Percentiles rank a stretch among this genome's conserved stretches.
Evolutionary conservation across 202 grass and related monocot species (phyloP).

Genomic region (Setaria viridis): DNA sequence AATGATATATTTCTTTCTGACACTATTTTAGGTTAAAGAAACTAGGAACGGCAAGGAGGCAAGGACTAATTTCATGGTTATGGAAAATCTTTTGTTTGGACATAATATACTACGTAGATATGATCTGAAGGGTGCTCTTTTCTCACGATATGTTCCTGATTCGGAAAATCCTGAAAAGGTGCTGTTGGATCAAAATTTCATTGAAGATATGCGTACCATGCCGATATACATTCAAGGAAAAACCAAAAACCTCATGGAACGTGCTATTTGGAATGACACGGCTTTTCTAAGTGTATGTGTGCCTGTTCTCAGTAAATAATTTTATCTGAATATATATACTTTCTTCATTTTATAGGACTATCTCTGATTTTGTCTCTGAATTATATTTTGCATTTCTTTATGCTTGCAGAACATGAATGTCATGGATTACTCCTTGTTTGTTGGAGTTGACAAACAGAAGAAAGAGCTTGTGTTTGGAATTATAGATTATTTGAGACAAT

Average conservation of each 20-base stretch:
- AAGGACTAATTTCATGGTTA: conserved; percentile 85
- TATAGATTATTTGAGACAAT: conserved; percentile 89
- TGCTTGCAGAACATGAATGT: conserved; percentile 80
- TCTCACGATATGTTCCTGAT: conserved; percentile 72
- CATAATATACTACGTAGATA: conserved; percentile 74
- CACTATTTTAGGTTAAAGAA: conserved; percentile 70
- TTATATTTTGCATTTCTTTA: conserved; percentile 30
- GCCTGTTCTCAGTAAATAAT: conserved; percentile 25
- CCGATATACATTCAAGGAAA: conserved; percentile 87
- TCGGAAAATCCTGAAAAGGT: conserved; percentile 58
- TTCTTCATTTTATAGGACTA: neutral
- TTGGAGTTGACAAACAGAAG: conserved; percentile 88
- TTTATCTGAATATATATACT: conserved; percentile 14
- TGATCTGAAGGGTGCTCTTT: conserved; percentile 96
- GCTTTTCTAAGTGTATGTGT: conserved; percentile 90
- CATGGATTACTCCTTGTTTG: conserved; percentile 93
- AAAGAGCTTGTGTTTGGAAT: conserved; percentile 88
- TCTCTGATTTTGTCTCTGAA: conserved; percentile 27
- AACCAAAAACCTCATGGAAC: conserved; percentile 80
- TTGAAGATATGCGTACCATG: conserved; percentile 85
- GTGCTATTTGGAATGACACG: conserved; percentile 95
- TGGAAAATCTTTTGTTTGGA: conserved; percentile 96
- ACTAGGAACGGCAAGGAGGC: conserved; percentile 76
- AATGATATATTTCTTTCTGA: conserved; percentile 51
- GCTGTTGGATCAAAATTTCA: conserved; percentile 96